These are phyloP conservation scores for Trichoderma sp. DNA, from an alignment of 2,329 filamentous ascomycete genomes.

Conservation along the genomic window DNA sequence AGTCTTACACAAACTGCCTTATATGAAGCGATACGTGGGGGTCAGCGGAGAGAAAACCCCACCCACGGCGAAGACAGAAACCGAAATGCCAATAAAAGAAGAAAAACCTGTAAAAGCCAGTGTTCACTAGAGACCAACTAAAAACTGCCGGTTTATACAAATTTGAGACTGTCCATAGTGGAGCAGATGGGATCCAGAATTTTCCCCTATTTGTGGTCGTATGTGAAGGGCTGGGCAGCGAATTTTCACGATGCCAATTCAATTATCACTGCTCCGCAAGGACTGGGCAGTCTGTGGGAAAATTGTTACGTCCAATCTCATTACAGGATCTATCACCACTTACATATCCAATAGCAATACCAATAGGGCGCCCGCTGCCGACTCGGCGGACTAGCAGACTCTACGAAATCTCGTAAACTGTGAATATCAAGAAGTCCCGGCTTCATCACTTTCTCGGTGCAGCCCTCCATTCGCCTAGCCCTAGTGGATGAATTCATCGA, in stretches of 20 bases:
- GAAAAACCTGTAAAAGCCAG: not conserved
- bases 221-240: not conserved
- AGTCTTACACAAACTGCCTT: not conserved
- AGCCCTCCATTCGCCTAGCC: not conserved
- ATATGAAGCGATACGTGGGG: not conserved
- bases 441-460: not conserved
- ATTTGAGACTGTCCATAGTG: not conserved
- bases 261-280: not conserved
- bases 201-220: not conserved
- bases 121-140: not conserved
- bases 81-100: not conserved
- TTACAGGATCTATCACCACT: not conserved
- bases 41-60: not conserved
- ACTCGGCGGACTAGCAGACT: too few relatives aligned
- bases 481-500: not conserved
- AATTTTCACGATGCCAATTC: not conserved
- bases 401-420: too few relatives aligned
- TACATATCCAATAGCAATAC: too few relatives aligned
- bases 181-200: not conserved
- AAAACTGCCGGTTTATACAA: not conserved
- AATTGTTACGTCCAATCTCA: not conserved
- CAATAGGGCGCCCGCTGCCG: too few relatives aligned
- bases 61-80: not conserved
- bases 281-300: not conserved
- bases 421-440: too few relatives aligned